These are phyloP conservation scores for Cucurbitaria berberidis DNA, from an alignment of 2,329 filamentous ascomycete species.

Conservation along the genomic window DNA sequence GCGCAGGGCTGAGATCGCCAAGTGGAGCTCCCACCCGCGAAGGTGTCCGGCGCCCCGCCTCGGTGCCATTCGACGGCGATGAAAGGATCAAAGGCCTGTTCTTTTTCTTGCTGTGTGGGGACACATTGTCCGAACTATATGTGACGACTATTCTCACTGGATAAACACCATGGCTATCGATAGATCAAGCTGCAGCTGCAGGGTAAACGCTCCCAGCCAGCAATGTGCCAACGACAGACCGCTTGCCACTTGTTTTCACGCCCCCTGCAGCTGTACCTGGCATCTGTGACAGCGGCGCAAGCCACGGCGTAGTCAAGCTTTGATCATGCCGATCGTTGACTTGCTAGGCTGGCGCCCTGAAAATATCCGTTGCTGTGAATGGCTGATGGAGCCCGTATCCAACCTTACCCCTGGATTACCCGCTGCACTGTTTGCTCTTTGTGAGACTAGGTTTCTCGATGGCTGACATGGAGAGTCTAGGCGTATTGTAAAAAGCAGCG, in stretches of 20 bases:
- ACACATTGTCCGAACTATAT: not conserved
- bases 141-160: conserved; percentile 6
- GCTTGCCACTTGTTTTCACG: conserved; percentile 12
- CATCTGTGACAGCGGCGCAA: conserved; percentile 35
- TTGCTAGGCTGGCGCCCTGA: conserved; percentile 15
- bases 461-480: conserved; percentile 19
- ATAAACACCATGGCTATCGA: conserved; percentile 2
- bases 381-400: no score
- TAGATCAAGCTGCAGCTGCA: conserved; percentile 7
- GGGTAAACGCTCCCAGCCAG: not conserved
- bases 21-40: conserved; percentile 3
- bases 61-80: not conserved
- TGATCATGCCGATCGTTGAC: conserved; percentile 27
- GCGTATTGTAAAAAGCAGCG: conserved; percentile 8
- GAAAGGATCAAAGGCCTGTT: not conserved
- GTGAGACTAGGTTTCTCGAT: conserved; percentile 22
- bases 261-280: conserved; percentile 22
- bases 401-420: conserved; percentile 25
- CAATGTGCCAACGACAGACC: conserved; percentile 2
- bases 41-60: not conserved
- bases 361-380: not conserved
- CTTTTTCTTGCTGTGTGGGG: not conserved
- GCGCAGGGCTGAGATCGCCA: not conserved
- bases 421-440: conserved; percentile 23
- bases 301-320: conserved; percentile 31